These are phyloP conservation scores for Penicillium sp. DNA, from an alignment of 2,329 filamentous ascomycete species.

Conservation along the genomic window DNA sequence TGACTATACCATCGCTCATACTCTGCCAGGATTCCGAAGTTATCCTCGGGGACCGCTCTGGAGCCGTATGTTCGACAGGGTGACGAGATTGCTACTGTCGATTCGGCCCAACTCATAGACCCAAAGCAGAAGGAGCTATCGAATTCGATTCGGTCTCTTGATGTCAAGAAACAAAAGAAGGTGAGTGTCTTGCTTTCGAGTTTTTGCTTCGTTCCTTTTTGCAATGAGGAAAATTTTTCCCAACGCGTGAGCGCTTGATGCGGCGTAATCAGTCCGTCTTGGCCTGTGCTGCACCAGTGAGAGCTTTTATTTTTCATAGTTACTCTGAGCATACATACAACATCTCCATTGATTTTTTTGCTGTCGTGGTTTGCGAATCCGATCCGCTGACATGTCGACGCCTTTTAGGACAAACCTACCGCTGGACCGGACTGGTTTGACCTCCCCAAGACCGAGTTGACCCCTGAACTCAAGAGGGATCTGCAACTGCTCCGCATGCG, in stretches of 20 bases:
- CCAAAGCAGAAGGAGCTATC: slow-evolving; percentile 38
- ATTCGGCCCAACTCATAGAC: slow-evolving; percentile 49
- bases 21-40: slow-evolving; percentile 45
- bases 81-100: slow-evolving; percentile 50
- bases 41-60: slow-evolving; percentile 45
- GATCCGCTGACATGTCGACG: slow-evolving; percentile 25
- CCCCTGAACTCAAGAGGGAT: slow-evolving; percentile 80
- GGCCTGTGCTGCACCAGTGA: slow-evolving; percentile 69
- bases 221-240: slow-evolving; percentile 72
- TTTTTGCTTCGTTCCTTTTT: slow-evolving; percentile 18
- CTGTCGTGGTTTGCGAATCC: slow-evolving; percentile 9
- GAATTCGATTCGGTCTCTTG: slow-evolving; percentile 34
- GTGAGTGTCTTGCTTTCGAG: slow-evolving; percentile 39
- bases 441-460: slow-evolving; percentile 76
- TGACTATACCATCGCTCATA: background rate
- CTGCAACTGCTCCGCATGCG: slow-evolving; percentile 86
- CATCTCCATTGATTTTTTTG: slow-evolving; percentile 1
- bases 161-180: slow-evolving; percentile 42
- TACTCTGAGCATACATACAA: slow-evolving; percentile 56
- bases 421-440: slow-evolving; percentile 84
- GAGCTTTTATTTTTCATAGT: slow-evolving; percentile 63
- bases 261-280: slow-evolving; percentile 70
- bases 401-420: slow-evolving; percentile 52
- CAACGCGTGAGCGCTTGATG: slow-evolving; percentile 63
- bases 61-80: slow-evolving; percentile 53